Conservation (phyloP, 2,329 filamentous ascomycete genomes). For the Fusarium dimerum region DNA sequence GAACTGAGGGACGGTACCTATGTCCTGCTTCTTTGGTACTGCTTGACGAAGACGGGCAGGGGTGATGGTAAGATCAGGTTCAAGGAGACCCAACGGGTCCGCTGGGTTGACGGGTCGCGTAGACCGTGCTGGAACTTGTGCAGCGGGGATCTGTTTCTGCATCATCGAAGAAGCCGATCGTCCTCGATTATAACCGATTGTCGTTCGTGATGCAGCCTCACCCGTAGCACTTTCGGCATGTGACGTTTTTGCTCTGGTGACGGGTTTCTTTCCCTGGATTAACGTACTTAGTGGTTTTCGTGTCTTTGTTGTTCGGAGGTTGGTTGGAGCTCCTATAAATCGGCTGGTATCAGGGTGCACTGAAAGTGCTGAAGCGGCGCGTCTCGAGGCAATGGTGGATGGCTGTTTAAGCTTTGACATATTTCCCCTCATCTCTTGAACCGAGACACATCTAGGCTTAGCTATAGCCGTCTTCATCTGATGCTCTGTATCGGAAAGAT, state of each 20-base stretch:
- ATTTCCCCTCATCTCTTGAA: constrained; percentile 6
- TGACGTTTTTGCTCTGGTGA: constrained; percentile 45
- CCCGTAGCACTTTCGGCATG: constrained; percentile 62
- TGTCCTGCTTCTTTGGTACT: constrained; percentile 20
- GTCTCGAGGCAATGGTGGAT: constrained; percentile 45
- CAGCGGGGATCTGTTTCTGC: constrained; percentile 28
- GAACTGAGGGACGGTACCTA: constrained; percentile 50
- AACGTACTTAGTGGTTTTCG: constrained; percentile 34
- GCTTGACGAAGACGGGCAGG: constrained; percentile 40
- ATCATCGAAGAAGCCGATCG: constrained; percentile 55
- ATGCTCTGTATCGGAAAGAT: constrained; percentile 46
- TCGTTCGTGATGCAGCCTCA: constrained; percentile 72
- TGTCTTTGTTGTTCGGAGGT: constrained; percentile 14
- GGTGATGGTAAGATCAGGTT: constrained; percentile 46
- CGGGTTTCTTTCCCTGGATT: constrained; percentile 31
- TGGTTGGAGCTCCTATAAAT: constrained; percentile 5
- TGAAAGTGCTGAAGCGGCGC: constrained; percentile 55
- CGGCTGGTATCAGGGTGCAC: constrained; percentile 34
- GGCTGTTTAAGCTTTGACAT: constrained; percentile 20
- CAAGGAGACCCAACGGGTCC: constrained; percentile 10
- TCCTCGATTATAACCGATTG: constrained; percentile 83
- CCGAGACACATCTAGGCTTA: constrained; percentile 3
- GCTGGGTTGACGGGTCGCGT: constrained; percentile 18
- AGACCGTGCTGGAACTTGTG: constrained; percentile 11
- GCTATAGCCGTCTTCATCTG: constrained; percentile 4